Conservation (phyloP, 2,329 filamentous ascomycete species). For the Cyphellophora attinorum region DNA sequence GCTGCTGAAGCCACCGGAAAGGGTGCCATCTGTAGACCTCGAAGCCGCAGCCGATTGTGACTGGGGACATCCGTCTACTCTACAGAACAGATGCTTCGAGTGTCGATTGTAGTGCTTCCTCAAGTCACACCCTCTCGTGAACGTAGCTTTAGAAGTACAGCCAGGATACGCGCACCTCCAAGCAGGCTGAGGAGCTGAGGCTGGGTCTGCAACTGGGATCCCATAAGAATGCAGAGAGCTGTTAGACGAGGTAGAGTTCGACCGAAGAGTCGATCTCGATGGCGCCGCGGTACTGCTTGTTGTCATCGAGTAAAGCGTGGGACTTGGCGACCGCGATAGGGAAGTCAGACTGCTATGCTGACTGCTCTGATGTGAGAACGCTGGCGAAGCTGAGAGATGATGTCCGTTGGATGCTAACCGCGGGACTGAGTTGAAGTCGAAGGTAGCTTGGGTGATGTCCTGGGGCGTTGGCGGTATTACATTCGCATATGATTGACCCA, state of each 20-base stretch:
- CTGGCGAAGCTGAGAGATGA: conserved; percentile 11
- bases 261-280: conserved; percentile 9
- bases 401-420: conserved; percentile 8
- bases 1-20: conserved; percentile 49
- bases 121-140: conserved; percentile 51
- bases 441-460: conserved; percentile 11
- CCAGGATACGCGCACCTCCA: conserved; percentile 52
- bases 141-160: conserved; percentile 49
- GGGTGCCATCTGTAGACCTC: conserved; percentile 22
- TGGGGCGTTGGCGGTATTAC: conserved; percentile 17
- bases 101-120: conserved; percentile 56
- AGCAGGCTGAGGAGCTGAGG: conserved; percentile 4
- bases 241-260: conserved; percentile 15
- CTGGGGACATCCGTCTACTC: conserved; percentile 49
- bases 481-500: conserved; percentile 9
- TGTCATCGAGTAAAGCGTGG: conserved; percentile 6
- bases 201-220: conserved; percentile 13
- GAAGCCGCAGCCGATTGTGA: conserved; percentile 14
- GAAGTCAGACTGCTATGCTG: conserved; percentile 13
- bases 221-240: conserved; percentile 18
- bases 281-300: neutral
- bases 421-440: conserved; percentile 14
- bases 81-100: conserved; percentile 52
- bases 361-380: conserved; percentile 12
- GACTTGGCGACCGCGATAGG: conserved; percentile 16